Evolutionary conservation across 2,329 filamentous ascomycete species (phyloP), one percentile per base, ranked within the genome.

Genomic region (Diaporthe sp.): DNA sequence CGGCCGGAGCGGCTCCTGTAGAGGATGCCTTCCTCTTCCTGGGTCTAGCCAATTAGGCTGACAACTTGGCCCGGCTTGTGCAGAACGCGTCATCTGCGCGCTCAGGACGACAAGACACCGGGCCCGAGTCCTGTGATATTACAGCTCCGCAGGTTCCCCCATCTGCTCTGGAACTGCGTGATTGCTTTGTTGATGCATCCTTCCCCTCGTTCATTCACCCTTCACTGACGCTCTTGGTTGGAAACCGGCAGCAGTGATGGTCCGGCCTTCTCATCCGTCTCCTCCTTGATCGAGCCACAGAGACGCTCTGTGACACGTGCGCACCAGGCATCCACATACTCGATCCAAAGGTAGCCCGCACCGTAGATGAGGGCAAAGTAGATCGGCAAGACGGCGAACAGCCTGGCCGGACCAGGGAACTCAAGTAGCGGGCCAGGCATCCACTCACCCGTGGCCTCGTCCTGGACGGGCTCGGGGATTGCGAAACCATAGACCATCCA

Each of bases 201-300:
- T 54, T 40, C 47, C 33, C 30, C 15, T 28, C n/a, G 7, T 2
- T 52, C 33, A 25, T 25, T 67, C 22, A 25, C 9, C 33, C 45
- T 40, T 72, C 70, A 72, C 35, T 72, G 70, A 40, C 69, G 69
- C 19, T 66, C 55, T 19, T 50, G n/a, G 68, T 71, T 47, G 22
- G 70, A 25, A 6, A 76, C 35, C 10, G 75, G 81, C 71, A 81
- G 78, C 61, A 83, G 69, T 9, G 82, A 74, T 13, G 82, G 78
- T n/a, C 75, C 79, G 19, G 79, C 78, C 77, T 83, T 83, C 74
- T 83, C 81, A 30, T 82, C 81, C 19, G 78, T 77, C 54, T 79
- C 74, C 64, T 82, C 77, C 77, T 81, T 82, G 42, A 82, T 77
- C 30, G 80, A 80, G 38, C 75, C 76, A 52, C 82, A 81, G 25